Evolutionary conservation across 2,329 filamentous ascomycete species (phyloP).

Genomic region (Claviceps sp.): DNA sequence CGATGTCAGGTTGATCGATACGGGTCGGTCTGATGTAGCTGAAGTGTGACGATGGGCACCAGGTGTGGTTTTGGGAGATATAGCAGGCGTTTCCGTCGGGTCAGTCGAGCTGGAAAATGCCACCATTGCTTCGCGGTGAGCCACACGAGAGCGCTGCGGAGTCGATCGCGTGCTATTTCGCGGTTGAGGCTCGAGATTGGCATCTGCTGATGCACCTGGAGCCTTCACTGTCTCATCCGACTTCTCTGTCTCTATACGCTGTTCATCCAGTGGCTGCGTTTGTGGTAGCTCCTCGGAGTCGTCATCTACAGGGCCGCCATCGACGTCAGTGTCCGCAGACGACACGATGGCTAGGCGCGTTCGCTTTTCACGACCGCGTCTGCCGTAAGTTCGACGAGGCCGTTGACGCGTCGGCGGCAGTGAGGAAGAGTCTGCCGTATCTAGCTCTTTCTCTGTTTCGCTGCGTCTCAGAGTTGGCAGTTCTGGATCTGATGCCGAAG

Average conservation of each 20-base stretch:
- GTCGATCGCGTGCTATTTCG: conserved; percentile 4
- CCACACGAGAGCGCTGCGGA: conserved; percentile 9
- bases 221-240: background rate
- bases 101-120: conserved; percentile 27
- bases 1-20: conserved; percentile 13
- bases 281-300: background rate
- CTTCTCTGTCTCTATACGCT: background rate
- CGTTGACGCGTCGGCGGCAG: conserved; percentile 11
- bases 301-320: background rate
- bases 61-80: conserved; percentile 23
- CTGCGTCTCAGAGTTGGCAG: conserved; percentile 18
- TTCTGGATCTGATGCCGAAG: conserved; percentile 19
- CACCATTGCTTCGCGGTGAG: conserved; percentile 4
- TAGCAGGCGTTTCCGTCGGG: conserved; percentile 24
- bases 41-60: conserved; percentile 19
- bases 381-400: conserved; percentile 4
- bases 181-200: background rate
- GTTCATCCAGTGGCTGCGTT: background rate
- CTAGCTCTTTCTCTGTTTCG: conserved; percentile 8
- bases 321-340: background rate
- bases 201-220: background rate
- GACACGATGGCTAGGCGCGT: conserved; percentile 2
- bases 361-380: background rate
- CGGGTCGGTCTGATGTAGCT: conserved; percentile 9
- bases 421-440: conserved; percentile 12